Conservation (phyloP, 768 basidiomycete genomes). For the Floccularia luteovirens region DNA sequence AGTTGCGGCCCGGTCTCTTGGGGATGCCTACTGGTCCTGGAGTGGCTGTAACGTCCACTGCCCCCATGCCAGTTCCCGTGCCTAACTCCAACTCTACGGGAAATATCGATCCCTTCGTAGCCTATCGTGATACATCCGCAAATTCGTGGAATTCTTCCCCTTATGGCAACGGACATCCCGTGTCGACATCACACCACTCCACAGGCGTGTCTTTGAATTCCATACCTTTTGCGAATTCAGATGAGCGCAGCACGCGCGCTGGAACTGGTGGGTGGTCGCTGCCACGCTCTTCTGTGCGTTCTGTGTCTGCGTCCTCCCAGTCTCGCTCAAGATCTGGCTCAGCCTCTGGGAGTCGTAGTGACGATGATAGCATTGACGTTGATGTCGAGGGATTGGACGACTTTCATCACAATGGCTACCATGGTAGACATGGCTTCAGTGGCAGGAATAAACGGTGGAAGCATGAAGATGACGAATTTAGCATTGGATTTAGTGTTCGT, state of each 20-base stretch:
- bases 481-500: conserved; percentile 3
- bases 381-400: conserved; percentile 25
- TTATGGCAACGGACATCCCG: conserved; percentile 9
- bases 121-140: conserved; percentile 18
- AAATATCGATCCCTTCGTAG: conserved; percentile 7
- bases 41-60: conserved; percentile 2
- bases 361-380: conserved; percentile 22
- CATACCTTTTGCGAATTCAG: conserved; percentile 16
- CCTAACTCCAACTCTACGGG: conserved; percentile 10
- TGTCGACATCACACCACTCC: conserved; percentile 20
- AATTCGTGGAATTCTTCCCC: conserved; percentile 24
- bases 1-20: conserved; percentile 52
- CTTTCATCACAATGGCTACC: conserved; percentile 9
- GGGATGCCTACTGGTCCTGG: conserved; percentile 21
- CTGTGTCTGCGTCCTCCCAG: conserved; percentile 26
- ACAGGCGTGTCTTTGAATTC: conserved; percentile 6
- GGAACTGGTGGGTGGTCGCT: conserved; percentile 40
- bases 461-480: conserved; percentile 5
- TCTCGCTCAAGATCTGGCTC: conserved; percentile 22
- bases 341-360: conserved; percentile 17
- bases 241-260: conserved; percentile 9
- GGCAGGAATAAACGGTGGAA: conserved; percentile 10
- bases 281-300: conserved; percentile 45
- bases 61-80: conserved; percentile 27
- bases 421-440: conserved; percentile 8